Conservation (phyloP, 2,329 filamentous ascomycete genomes). For the Teratosphaeria destructans region DNA sequence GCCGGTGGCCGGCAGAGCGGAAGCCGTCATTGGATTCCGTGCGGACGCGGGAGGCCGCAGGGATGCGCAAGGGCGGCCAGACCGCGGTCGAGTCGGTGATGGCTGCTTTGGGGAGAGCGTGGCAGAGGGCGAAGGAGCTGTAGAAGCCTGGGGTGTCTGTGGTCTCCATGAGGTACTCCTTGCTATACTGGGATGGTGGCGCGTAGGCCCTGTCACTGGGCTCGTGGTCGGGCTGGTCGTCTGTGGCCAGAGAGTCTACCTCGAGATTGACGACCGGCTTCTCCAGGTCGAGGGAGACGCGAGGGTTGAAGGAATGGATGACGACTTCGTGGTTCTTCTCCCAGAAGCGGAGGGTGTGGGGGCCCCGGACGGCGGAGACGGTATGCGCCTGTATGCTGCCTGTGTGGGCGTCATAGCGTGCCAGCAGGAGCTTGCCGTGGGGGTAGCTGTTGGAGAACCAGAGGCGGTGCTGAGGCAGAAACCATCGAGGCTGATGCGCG, state of each 20-base stretch:
- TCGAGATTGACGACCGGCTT: slow-evolving; percentile 50
- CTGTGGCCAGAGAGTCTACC: slow-evolving; percentile 14
- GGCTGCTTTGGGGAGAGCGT: slow-evolving; percentile 35
- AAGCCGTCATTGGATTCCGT: slow-evolving; percentile 35
- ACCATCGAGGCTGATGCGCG: slow-evolving; percentile 73
- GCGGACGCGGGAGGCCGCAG: slow-evolving; percentile 48
- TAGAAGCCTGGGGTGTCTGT: slow-evolving; percentile 39
- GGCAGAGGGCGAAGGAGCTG: slow-evolving; percentile 59
- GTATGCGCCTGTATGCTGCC: slow-evolving; percentile 74
- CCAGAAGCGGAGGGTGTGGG: slow-evolving; percentile 52
- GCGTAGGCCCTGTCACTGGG: slow-evolving; percentile 9
- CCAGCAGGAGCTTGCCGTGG: slow-evolving; percentile 63
- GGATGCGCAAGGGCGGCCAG: slow-evolving; percentile 68
- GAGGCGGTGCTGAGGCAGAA: slow-evolving; percentile 65
- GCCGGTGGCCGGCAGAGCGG: slow-evolving; percentile 36
- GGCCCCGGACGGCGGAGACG: slow-evolving; percentile 54
- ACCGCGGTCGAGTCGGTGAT: slow-evolving; percentile 34
- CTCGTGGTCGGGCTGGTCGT: slow-evolving; percentile 11
- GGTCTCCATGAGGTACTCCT: slow-evolving; percentile 43
- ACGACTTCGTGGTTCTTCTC: slow-evolving; percentile 52
- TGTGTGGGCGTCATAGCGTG: slow-evolving; percentile 62
- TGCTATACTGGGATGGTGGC: slow-evolving; percentile 27
- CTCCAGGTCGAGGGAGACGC: slow-evolving; percentile 61
- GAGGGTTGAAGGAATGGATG: slow-evolving; percentile 63
- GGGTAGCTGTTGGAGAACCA: slow-evolving; percentile 74